phyloP scores from a whole-genome alignment of 73 alveolate species.

The Stentor roeselii region DNA sequence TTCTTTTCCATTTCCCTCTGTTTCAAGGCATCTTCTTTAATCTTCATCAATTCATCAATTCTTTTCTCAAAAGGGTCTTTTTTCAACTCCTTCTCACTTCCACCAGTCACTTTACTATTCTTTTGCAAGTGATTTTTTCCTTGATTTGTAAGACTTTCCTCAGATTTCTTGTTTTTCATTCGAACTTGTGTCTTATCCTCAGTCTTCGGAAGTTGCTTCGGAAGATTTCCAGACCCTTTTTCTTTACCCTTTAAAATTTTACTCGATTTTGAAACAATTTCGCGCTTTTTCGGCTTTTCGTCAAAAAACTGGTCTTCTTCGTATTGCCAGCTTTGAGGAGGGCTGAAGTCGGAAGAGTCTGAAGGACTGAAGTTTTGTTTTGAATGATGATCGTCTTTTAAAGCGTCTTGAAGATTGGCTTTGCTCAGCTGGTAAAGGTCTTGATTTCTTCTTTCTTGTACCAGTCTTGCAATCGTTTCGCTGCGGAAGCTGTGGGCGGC shows the following conservation, averaged over 20 bases:
- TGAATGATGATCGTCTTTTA: background rate
- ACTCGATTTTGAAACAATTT: background rate
- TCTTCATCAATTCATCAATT: constrained; percentile 1
- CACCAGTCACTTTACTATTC: background rate
- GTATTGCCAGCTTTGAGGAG: background rate
- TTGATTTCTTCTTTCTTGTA: constrained; percentile 5
- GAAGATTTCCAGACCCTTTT: background rate
- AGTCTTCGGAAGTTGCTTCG: background rate
- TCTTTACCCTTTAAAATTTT: background rate
- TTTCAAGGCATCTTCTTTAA: background rate
- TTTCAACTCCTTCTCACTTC: background rate
- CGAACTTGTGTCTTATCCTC: background rate
- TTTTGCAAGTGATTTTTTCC: background rate
- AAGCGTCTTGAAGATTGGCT: background rate
- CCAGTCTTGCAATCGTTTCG: constrained; percentile 8
- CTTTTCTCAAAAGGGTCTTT: background rate
- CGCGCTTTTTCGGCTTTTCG: background rate
- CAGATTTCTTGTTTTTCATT: background rate
- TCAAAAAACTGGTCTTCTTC: background rate
- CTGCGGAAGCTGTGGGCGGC: background rate
- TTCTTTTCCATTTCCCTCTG: background rate
- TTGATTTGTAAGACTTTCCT: background rate
- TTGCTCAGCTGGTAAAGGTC: constrained; percentile 8
- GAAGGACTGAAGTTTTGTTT: background rate
- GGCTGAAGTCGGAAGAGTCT: background rate